These are phyloP conservation scores for Musa acuminata DNA, from an alignment of 176 grass and related monocot genomes.

Conservation along the genomic window DNA sequence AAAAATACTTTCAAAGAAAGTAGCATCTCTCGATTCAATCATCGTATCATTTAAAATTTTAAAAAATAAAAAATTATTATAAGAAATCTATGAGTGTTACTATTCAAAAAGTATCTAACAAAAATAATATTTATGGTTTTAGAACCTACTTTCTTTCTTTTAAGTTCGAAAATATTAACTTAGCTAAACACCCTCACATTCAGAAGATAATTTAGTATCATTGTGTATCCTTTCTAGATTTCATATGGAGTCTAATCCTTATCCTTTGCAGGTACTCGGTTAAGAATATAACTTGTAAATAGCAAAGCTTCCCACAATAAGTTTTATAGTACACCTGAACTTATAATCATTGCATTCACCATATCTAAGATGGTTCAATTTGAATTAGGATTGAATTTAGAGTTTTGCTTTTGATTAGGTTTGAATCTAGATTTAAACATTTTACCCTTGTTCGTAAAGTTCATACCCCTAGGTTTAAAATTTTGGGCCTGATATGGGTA, in stretches of 20 bases:
- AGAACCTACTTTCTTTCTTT: too few relatives aligned
- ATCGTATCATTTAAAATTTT: neutral
- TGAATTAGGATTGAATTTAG: neutral
- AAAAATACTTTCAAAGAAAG: neutral
- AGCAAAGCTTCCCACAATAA: too few relatives aligned
- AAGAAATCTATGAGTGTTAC: neutral
- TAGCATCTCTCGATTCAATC: neutral
- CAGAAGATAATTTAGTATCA: too few relatives aligned
- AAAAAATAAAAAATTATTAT: neutral
- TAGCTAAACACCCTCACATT: too few relatives aligned
- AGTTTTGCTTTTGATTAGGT: neutral
- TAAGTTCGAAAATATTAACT: too few relatives aligned
- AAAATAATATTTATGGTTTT: neutral
- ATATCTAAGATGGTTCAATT: too few relatives aligned
- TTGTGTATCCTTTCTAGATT: neutral
- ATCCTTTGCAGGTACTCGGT: conserved; percentile 16
- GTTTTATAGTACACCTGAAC: too few relatives aligned
- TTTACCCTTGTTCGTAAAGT: neutral
- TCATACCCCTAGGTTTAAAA: neutral
- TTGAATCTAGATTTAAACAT: neutral
- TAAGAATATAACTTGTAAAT: neutral
- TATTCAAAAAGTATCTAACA: neutral
- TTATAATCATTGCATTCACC: neutral
- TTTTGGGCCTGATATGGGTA: neutral
- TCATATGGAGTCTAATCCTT: conserved; percentile 13